These are phyloP conservation scores for Gnetum montanum DNA, from an alignment of 75 land plant species.

Conservation along the genomic window DNA sequence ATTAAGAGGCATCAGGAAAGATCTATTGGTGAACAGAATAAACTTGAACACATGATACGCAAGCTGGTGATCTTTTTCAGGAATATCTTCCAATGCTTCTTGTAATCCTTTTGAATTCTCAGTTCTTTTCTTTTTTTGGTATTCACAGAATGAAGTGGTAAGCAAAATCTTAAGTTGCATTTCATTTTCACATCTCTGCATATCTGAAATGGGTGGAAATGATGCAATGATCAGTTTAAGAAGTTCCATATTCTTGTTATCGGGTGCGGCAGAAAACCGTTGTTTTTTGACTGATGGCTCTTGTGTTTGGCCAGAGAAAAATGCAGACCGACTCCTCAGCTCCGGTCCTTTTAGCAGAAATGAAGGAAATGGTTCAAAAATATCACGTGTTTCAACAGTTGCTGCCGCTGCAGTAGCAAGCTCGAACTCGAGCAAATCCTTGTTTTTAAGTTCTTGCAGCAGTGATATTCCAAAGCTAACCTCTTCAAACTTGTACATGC, in stretches of 20 bases:
- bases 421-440: constrained; percentile 23
- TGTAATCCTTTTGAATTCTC: not conserved
- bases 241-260: constrained; percentile 13
- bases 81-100: not conserved
- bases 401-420: constrained; percentile 18
- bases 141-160: constrained; percentile 4
- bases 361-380: constrained; percentile 30
- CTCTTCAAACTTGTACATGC: constrained; percentile 23
- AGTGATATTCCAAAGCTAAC: constrained; percentile 15
- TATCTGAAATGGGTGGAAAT: constrained; percentile 12
- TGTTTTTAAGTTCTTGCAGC: constrained; percentile 11
- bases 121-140: not conserved
- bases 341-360: constrained; percentile 14
- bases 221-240: constrained; percentile 3
- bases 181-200: constrained; percentile 15
- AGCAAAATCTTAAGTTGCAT: constrained; percentile 7
- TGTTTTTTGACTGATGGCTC: not conserved
- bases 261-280: not conserved
- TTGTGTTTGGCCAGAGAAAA: constrained; percentile 18
- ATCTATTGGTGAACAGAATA: constrained; percentile 18
- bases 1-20: constrained; percentile 8
- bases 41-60: constrained; percentile 21
- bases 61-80: constrained; percentile 5
- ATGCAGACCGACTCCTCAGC: constrained; percentile 26
- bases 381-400: constrained; percentile 9